Base-by-base conservation (phyloP, 495 filamentous ascomycete species). In the Podospora didyma region DNA sequence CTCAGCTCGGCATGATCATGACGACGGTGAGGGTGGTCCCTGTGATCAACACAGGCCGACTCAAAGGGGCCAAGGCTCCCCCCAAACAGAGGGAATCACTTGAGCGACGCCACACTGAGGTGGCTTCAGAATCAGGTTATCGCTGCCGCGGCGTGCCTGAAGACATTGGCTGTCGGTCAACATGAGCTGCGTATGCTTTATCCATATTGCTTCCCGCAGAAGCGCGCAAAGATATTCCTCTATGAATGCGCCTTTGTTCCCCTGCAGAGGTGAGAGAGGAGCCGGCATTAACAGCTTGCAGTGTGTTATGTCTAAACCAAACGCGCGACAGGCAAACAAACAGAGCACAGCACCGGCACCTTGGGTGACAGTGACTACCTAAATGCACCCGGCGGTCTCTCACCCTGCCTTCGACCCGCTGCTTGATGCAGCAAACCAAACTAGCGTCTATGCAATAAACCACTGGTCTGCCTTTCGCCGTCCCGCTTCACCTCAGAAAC, bases 301-400 rank as follows among this genome's bases (percentile, higher is more conserved):
- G 4, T 31, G 26, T 31, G 26, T 31, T 4, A 9, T 31, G 3
- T 3, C 9, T 31, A 31, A 31, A 9, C 9, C 9, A 9, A 9
- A 31, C 26, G 9, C 12, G 1, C 39, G 4, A 42, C 4, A 16
- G 39, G 39, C 1, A 48, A 48, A 24, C 46, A 22, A 10, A n/a
- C n/a, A n/a, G n/a, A n/a, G n/a, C n/a, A n/a, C n/a, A 16, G 21
- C 46, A 23, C 46, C n/a, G 0, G 7, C 12, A 5, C n/a, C 39
- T 17, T 16, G 16, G 34, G 16, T 37, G 34, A 16, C 2, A 7
- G 9, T 37, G 14, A 42, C 14, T 4, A 17, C 39, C 26, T 31
- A 7, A 46, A 37, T 56, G 54, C 54, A 44, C 31, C 46, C 39
- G 44, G 17, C 54, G 35, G 47, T 50, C 12, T 7, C 31, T 56